Percentiles rank a stretch among this genome's conserved stretches.
These are phyloP conservation scores for Sarocladium kiliense DNA, from an alignment of 2,329 filamentous ascomycete species.

Conservation along the genomic window DNA sequence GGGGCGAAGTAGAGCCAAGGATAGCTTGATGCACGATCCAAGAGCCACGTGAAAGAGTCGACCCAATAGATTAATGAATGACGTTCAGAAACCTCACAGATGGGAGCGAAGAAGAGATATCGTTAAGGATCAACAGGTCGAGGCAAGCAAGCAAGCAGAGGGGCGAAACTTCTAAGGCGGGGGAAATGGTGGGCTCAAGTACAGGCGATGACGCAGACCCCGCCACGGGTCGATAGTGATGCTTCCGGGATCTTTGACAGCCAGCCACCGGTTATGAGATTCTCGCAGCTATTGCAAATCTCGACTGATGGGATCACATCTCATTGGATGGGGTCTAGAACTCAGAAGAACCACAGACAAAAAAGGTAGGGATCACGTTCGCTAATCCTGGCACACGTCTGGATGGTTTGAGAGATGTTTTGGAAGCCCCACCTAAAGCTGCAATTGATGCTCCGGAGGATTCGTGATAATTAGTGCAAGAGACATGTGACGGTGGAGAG, in stretches of 20 bases:
- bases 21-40: background rate
- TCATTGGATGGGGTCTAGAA: background rate
- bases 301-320: background rate
- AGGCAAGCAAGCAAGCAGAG: too few relatives aligned
- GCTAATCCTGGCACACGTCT: background rate
- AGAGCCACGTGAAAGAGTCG: background rate
- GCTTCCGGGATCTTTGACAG: background rate
- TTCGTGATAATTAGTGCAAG: too few relatives aligned
- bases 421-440: too few relatives aligned
- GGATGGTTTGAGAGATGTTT: background rate
- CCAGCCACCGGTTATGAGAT: background rate
- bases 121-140: too few relatives aligned
- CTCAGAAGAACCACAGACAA: too few relatives aligned
- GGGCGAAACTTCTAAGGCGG: background rate
- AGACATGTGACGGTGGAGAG: too few relatives aligned
- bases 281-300: background rate
- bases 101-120: too few relatives aligned
- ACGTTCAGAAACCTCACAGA: too few relatives aligned
- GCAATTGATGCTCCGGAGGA: too few relatives aligned
- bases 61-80: too few relatives aligned
- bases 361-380: background rate
- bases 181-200: background rate
- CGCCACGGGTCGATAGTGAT: background rate
- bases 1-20: too few relatives aligned
- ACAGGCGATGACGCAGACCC: conserved; percentile 8